Conservation (phyloP, 441 rosid genomes). For the Jatropha multifida region DNA sequence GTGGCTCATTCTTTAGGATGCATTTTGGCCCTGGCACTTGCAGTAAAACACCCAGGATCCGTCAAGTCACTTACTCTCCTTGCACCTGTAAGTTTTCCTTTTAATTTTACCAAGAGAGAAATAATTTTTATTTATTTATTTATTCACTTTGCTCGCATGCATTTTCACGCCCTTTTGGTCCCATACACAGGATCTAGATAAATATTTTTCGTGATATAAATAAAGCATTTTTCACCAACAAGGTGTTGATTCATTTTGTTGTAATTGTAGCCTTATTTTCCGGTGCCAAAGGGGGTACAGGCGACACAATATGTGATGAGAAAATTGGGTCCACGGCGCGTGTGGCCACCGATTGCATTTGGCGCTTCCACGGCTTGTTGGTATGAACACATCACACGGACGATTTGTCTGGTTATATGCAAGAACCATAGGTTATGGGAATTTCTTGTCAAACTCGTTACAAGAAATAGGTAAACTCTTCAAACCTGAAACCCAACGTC, state of each 20-base stretch:
- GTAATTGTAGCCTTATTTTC: conserved; percentile 68
- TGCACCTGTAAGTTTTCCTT: conserved; percentile 60
- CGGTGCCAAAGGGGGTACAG: conserved; percentile 71
- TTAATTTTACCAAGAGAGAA: too few relatives aligned
- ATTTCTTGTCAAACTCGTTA: conserved; percentile 67
- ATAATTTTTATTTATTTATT: too few relatives aligned
- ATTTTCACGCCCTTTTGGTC: too few relatives aligned
- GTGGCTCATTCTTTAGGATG: conserved; percentile 98
- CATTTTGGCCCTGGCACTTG: conserved; percentile 85
- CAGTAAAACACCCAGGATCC: conserved; percentile 66
- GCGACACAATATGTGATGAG: conserved; percentile 82
- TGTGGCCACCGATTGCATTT: conserved; percentile 86
- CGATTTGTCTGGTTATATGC: conserved; percentile 72
- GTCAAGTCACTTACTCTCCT: conserved; percentile 86
- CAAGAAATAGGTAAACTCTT: conserved; percentile 70
- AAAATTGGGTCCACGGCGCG: conserved; percentile 73
- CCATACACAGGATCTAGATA: too few relatives aligned
- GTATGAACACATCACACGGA: conserved; percentile 90
- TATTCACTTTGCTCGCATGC: too few relatives aligned
- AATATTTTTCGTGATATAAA: too few relatives aligned
- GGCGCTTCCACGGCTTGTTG: conserved; percentile 87
- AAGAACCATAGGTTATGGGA: conserved; percentile 88
- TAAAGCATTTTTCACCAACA: too few relatives aligned
- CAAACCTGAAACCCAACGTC: background rate
- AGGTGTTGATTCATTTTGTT: too few relatives aligned